Conservation (phyloP, 495 filamentous ascomycete genomes). For the Elaphomyces granulatus region DNA sequence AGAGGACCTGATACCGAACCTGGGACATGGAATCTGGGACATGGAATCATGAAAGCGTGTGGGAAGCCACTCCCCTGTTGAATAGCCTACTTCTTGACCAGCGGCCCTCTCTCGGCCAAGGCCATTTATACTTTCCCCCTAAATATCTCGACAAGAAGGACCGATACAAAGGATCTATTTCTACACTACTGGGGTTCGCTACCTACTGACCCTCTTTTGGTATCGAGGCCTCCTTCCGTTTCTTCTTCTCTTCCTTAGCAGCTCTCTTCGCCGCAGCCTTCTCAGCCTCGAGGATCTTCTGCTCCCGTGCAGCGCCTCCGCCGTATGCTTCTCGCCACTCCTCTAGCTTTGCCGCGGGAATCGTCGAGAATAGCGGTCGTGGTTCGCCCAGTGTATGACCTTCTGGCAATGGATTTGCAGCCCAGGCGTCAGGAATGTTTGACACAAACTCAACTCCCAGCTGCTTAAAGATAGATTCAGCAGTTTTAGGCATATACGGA, state of each 20-base stretch:
- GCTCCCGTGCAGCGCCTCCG: conserved; percentile 2
- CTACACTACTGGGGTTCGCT: too few relatives aligned
- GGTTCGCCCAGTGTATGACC: conserved; percentile 9
- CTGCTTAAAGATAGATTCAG: conserved; percentile 9
- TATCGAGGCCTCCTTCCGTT: too few relatives aligned
- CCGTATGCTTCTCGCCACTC: conserved; percentile 11
- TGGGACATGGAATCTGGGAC: too few relatives aligned
- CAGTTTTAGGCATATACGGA: conserved; percentile 9
- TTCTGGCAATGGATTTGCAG: conserved; percentile 1
- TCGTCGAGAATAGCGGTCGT: conserved; percentile 4
- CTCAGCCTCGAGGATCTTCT: conserved; percentile 5
- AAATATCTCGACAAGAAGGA: too few relatives aligned
- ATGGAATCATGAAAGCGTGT: too few relatives aligned
- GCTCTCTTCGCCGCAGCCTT: conserved; percentile 8
- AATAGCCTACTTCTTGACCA: too few relatives aligned
- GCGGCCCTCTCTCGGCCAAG: too few relatives aligned
- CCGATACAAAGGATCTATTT: too few relatives aligned
- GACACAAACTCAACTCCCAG: conserved; percentile 3
- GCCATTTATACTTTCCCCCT: too few relatives aligned
- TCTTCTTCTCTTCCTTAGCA: conserved; percentile 8
- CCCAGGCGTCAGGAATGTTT: conserved; percentile 6
- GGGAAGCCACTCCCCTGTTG: too few relatives aligned
- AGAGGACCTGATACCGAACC: too few relatives aligned
- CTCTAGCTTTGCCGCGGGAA: conserved; percentile 4
- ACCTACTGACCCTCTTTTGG: too few relatives aligned